Percentiles rank a stretch among this genome's conserved stretches.
Evolutionary conservation across 139 green algal genomes (phyloP).

Genomic region (Chlamydomonas incerta): DNA sequence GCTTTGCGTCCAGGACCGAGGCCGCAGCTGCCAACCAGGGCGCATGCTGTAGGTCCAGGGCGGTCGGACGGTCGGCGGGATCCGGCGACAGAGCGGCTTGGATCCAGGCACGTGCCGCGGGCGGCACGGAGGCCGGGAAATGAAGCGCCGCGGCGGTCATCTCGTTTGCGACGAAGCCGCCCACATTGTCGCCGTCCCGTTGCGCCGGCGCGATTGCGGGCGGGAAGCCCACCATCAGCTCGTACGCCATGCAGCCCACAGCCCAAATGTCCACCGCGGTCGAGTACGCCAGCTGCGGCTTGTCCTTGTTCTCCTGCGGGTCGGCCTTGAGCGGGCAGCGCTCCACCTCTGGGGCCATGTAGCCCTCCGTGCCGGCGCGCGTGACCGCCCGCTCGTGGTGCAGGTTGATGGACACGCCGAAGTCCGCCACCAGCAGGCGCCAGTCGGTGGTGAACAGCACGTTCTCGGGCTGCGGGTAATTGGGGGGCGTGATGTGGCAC

Average conservation of each 20-base stretch:
- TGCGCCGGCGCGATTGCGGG: neutral
- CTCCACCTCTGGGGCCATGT: conserved; percentile 48
- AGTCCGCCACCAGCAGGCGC: neutral
- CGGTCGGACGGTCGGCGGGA: neutral
- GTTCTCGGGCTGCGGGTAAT: neutral
- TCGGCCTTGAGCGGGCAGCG: conserved; percentile 45
- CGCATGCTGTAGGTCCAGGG: neutral
- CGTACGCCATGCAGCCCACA: conserved; percentile 14
- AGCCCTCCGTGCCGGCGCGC: conserved; percentile 11
- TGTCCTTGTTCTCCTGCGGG: conserved; percentile 49
- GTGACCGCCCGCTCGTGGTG: conserved; percentile 3
- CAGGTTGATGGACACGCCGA: conserved; percentile 8
- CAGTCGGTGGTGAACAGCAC: neutral
- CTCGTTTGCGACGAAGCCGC: neutral
- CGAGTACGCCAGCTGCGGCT: neutral
- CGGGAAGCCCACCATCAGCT: conserved; percentile 27
- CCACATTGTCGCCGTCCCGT: no score
- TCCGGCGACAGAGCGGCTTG: neutral
- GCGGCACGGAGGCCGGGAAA: conserved; percentile 20
- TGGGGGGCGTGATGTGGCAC: neutral
- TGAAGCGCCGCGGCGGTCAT: conserved; percentile 7
- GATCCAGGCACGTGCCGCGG: neutral
- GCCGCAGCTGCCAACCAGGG: neutral
- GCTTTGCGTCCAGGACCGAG: neutral
- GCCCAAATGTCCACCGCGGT: conserved; percentile 25